A percentile compares a stretch with the other conserved stretches of the same genome.
phyloP scores from a whole-genome alignment of 2,329 filamentous ascomycete species.

The Pseudogymnoascus sp. region DNA sequence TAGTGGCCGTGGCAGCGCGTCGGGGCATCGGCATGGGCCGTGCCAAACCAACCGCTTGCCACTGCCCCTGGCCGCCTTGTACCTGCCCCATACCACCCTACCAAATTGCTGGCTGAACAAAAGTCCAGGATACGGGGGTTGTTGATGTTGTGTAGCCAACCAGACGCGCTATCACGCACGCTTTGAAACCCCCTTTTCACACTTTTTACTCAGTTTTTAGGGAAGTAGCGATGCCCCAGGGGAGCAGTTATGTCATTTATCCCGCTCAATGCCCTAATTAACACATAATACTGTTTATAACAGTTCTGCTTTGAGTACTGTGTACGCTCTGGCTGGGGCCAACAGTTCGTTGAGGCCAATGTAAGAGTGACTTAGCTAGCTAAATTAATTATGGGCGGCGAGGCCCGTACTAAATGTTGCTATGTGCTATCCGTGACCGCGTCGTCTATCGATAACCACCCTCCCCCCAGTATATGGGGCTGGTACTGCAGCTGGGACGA shows the following conservation, averaged over 20 bases:
- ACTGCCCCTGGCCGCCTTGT: not conserved
- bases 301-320: not conserved
- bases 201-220: not conserved
- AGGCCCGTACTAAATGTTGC: not conserved
- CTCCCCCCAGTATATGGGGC: not conserved
- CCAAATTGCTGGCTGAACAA: not conserved
- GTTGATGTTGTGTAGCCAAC: not conserved
- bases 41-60: not conserved
- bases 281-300: not conserved
- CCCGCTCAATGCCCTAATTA: not conserved
- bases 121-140: not conserved
- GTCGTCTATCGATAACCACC: not conserved
- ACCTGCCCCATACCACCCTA: not conserved
- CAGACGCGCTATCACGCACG: not conserved
- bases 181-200: slow-evolving; percentile 8
- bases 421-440: not conserved
- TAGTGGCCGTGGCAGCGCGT: slow-evolving; percentile 6
- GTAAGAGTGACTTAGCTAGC: not conserved
- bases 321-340: not conserved
- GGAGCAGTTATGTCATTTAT: not conserved
- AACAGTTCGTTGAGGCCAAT: not conserved
- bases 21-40: slow-evolving; percentile 6
- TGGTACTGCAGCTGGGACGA: not conserved
- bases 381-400: not conserved
- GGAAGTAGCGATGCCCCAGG: not conserved